phyloP scores from a whole-genome alignment of 352 stramenopile genomes.

The Phytopythium helicoides region DNA sequence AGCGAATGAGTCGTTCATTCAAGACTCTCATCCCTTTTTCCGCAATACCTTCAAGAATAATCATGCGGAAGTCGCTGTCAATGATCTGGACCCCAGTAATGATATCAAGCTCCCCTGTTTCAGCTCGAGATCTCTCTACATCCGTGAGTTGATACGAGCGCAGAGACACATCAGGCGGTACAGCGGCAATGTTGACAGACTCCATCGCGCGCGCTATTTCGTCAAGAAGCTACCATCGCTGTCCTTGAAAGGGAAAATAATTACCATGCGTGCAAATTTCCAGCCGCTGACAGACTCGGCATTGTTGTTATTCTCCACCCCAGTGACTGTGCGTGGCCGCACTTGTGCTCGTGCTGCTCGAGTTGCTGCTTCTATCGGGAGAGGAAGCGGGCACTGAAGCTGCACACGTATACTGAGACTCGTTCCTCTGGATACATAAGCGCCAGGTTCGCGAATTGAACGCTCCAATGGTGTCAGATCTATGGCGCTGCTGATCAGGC shows the following conservation, averaged over 20 bases:
- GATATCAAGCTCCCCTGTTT: constrained; percentile 69
- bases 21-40: constrained; percentile 50
- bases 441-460: constrained; percentile 53
- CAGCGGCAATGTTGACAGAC: constrained; percentile 49
- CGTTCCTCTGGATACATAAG: constrained; percentile 41
- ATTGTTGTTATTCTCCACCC: background rate
- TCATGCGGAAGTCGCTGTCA: constrained; percentile 81
- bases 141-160: constrained; percentile 79
- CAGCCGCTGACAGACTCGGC: background rate
- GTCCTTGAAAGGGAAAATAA: constrained; percentile 87
- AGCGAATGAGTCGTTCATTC: constrained; percentile 34
- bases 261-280: constrained; percentile 71
- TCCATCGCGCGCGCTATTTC: constrained; percentile 58
- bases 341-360: background rate
- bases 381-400: constrained; percentile 37
- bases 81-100: constrained; percentile 88
- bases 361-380: background rate
- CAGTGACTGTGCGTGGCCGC: background rate
- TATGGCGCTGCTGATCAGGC: constrained; percentile 4
- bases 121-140: constrained; percentile 44
- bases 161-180: constrained; percentile 50
- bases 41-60: constrained; percentile 84
- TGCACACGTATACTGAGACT: constrained; percentile 39
- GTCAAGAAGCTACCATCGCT: constrained; percentile 28
- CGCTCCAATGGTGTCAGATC: constrained; percentile 36